Base-by-base conservation (phyloP, 2,329 filamentous ascomycete species). In the Harringtonia aguacate region DNA sequence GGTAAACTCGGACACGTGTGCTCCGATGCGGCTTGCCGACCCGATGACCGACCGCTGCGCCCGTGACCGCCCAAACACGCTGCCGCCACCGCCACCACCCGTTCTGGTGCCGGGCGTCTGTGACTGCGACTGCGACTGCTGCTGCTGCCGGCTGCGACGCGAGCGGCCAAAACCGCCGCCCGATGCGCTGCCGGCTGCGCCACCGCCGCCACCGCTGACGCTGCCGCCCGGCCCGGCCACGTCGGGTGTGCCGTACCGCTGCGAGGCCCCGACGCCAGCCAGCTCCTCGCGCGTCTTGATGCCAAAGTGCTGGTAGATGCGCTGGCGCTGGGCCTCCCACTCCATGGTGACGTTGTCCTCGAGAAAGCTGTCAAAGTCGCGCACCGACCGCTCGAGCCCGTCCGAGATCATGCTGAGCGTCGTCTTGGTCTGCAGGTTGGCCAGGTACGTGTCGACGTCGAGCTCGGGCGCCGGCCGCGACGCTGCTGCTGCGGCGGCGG, bases 281-380 rank as follows among this genome's bases (percentile, higher is more conserved):
- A 57, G 48, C 28, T 72, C 71, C 39, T 79, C 74, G 21, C 69
- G 68, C 7, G 74, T 67, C 57, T 79, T 82, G 58, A 98, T 83
- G 14, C 92, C 92, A 61, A 98, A 97, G 63, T 98, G 92, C 56
- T 95, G 81, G 63, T 95, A 97, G 51, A 98, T 95, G 52, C 81
- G 81, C 62, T 85, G 86, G 50, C 90, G 82, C 66, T 97, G 90
- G 15, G 84, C 82, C 54, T 95, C 89, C 89, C 92, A 97, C 61
- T 97, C 88, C 69, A 94, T 82, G 27, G 88, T 86, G 40, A 97
- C 81, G 58, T 94, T 94, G 55, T 95, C 89, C 60, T 97, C 89
- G 45, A 98, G 72, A 60, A 95, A 97, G 48, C 78, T 76, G 60
- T 98, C 89, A 59, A 98, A 97, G 58, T 97, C 92, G 45, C 81